Evolutionary conservation across 805 yeast genomes (phyloP).

Genomic region (Candida montana): DNA sequence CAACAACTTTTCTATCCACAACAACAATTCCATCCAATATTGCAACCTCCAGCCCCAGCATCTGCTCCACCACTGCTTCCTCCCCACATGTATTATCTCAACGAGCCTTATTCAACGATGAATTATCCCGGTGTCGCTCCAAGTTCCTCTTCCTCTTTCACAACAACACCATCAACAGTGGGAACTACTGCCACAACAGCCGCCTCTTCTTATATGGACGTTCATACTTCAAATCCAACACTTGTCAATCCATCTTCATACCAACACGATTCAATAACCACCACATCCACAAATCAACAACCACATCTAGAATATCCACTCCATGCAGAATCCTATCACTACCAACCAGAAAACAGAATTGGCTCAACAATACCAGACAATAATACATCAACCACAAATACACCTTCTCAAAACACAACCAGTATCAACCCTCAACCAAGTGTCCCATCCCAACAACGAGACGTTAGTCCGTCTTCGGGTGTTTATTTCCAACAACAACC

Average conservation of each 20-base stretch:
- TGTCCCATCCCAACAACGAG: neutral
- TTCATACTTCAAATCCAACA: neutral
- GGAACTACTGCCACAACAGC: neutral
- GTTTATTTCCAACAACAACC: neutral
- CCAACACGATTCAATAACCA: no score
- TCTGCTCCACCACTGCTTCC: neutral
- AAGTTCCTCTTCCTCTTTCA: neutral
- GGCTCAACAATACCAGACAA: no score
- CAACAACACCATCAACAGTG: neutral
- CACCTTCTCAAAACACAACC: no score
- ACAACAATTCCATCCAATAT: neutral
- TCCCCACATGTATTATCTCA: neutral
- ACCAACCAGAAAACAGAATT: neutral
- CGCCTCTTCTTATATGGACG: neutral
- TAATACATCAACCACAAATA: neutral
- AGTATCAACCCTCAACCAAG: no score
- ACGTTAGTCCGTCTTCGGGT: conserved; percentile 3
- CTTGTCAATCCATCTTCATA: neutral
- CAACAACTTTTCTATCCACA: neutral
- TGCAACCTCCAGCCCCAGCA: neutral
- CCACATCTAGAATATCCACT: neutral
- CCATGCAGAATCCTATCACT: neutral
- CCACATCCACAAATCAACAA: no score
- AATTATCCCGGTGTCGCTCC: conserved; percentile 4
- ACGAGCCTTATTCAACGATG: neutral